Evolutionary conservation across 495 filamentous ascomycete species (phyloP), one percentile per base, ranked within the genome.

Genomic region (Penicillium antarcticum): DNA sequence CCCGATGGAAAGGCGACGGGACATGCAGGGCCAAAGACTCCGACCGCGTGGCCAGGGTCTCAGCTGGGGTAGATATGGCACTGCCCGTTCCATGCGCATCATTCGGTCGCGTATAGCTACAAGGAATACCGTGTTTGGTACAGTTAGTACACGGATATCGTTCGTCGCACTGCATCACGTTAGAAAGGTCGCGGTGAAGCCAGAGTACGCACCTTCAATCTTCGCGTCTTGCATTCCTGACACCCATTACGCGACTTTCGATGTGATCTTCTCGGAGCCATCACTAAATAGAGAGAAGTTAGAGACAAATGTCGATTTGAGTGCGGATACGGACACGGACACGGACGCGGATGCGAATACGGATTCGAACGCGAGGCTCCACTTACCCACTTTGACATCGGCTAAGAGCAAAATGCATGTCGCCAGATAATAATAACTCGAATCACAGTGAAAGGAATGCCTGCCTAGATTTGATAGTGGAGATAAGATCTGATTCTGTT

Each of bases 171-270:
- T 64, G 34, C 10, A 33, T 13, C 5, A 7, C 12, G 43, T 49
- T 34, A 58, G 47, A 33, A 6, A 47, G 3, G 13, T 17, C 23
- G 18, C 5, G 23, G 16, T 12, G 8, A 39, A 26, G 14, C 11
- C 12, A 26, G 9, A 18, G 31, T 7, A 26, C 16, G 44, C 36
- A 66, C 62, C 49, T 66, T 66, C 3, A 66, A 37, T 14, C 57
- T 34, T 29, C 62, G 53, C 12, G 24, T 17, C 23, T 66, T 66
- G 36, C 62, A 66, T 36, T 63, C 51, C 2, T 53, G 49, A 36
- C 62, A 66, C n/a, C 62, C 62, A 42, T 63, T 66, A 4, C 62
- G 57, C 4, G 57, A 61, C 43, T 66, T 66, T 2, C 55, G 60
- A 52, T 63, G 62, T 7, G 60, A 50, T 45, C 60, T 61, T 1